Evolutionary conservation across 805 yeast species (phyloP), one percentile per base, ranked within the genome.

Genomic region (Lachancea thermotolerans): DNA sequence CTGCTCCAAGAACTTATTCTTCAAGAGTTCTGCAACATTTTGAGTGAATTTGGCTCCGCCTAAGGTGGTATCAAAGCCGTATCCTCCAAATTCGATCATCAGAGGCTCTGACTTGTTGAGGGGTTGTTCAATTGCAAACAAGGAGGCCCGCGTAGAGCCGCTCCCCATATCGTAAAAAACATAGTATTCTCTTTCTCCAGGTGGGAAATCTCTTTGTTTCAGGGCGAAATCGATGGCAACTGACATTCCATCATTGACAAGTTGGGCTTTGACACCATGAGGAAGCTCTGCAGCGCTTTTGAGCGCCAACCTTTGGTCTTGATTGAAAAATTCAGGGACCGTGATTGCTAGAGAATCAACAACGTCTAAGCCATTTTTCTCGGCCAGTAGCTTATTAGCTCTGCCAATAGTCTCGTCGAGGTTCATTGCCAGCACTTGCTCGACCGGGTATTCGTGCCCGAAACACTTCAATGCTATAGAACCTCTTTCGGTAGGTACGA

Each of bases 221-320:
- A 58, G 49, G 1, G 87, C 86, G 61, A 79, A 90, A 57, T 88
- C 86, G 37, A 86, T 66, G 1, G 95, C 96, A 12, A 87, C 88
- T 2, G 98, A 93, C n/a, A 87, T 67, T 12, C 96, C 97, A 62
- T 91, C 97, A 58, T 85, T 90, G 2, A 90, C 85, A 44, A 91
- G 69, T 1, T 82, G 79, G 2, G 60, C 44, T 47, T 81, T 77
- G 37, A 75, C 69, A 48, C 81, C 66, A 17, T 82, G 85, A 2
- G 95, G 85, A 42, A 85, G 71, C 40, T 73, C 76, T 31, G 82
- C 85, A 3, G 90, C 79, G 53, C 89, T 95, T 30, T 73, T 66
- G 36, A 88, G 64, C 0, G 96, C 86, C 35, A 68, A 68, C 57
- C 96, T 78, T 60, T 87, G 84, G 6, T 75, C 69, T 48, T 77